Evolutionary conservation across 345 rosid genomes (phyloP), one percentile per base, ranked within the genome.

Genomic region (Lepidium africanum): DNA sequence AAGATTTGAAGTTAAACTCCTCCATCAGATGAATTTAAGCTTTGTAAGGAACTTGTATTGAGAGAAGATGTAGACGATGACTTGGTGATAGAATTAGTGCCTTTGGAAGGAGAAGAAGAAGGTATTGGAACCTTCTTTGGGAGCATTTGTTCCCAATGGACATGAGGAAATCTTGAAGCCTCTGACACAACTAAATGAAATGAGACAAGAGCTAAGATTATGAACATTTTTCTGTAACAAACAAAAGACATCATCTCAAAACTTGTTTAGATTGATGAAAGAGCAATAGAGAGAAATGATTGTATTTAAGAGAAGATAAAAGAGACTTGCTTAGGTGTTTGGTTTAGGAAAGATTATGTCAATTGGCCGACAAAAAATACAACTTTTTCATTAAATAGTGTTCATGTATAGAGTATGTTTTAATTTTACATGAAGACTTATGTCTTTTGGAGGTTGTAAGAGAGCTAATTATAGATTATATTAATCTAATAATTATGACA

Each of bases 81-180:
- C 55, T 66, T 77, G 35, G 75, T 61, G 35, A 87, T 52, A 8
- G 88, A 83, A 69, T 93, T 88, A 47, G 98, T 93, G 50, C 97
- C 96, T 73, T 78, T 88, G 2, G 98, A 93, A 40, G 98, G 98
- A 70, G 97, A 67, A 19, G 98, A 93, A 37, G 83, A 76, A 65
- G 89, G 89, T 50, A 81, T 10, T 0, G 94, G 96, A 13, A 88
- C 78, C 81, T 87, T 90, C 83, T 87, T 93, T 32, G 98, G 97
- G 69, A 93, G 69, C 96, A 88, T 93, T 76, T 93, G 89, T 33
- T 87, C 84, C 89, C 88, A 84, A 33, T 76, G 76, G 10, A 51
- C 81, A 39, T 79, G 80, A 10, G 98, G 90, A 72, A 81, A 63
- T 76, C 97, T 83, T 37, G 89, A 73, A 32, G 88, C 89, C 12